Percentiles rank a stretch among this genome's conserved stretches.
Evolutionary conservation across 495 filamentous ascomycete species (phyloP).

Genomic region (Sordaria brevicollis): DNA sequence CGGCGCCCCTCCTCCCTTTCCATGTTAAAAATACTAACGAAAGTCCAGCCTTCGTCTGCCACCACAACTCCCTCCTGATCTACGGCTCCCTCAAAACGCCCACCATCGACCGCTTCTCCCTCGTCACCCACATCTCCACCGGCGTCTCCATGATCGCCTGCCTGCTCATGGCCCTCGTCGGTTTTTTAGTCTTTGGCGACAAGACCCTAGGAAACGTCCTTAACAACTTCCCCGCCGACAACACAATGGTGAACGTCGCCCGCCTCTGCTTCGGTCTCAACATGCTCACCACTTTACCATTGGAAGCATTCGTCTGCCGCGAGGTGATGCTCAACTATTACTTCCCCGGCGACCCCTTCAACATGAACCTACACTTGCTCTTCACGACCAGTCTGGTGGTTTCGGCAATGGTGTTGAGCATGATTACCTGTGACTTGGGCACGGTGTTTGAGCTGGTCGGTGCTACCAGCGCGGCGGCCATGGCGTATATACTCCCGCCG

Average conservation of each 20-base stretch:
- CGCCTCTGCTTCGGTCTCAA: conserved; percentile 92
- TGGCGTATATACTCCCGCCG: conserved; percentile 92
- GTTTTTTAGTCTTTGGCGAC: conserved; percentile 88
- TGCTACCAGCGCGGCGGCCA: conserved; percentile 82
- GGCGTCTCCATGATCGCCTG: conserved; percentile 81
- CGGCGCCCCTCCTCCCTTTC: neutral
- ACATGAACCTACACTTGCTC: conserved; percentile 73
- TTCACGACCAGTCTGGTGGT: conserved; percentile 74
- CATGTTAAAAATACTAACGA: conserved; percentile 15
- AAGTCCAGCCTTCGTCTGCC: conserved; percentile 68
- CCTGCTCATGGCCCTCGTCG: conserved; percentile 74
- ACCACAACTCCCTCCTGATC: conserved; percentile 94
- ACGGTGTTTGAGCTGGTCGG: conserved; percentile 92
- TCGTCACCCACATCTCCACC: conserved; percentile 87
- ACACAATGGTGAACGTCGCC: conserved; percentile 86
- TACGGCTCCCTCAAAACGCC: conserved; percentile 92
- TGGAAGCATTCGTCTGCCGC: conserved; percentile 94
- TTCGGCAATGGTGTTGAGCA: conserved; percentile 60
- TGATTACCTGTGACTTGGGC: conserved; percentile 87
- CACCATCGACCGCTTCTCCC: conserved; percentile 86
- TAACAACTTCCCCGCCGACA: conserved; percentile 90
- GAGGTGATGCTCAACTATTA: conserved; percentile 95
- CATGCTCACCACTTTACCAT: conserved; percentile 93
- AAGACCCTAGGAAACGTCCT: conserved; percentile 89
- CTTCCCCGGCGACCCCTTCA: conserved; percentile 68